Evolutionary conservation across 768 basidiomycete species (phyloP).

Genomic region (Leccinum broughii): DNA sequence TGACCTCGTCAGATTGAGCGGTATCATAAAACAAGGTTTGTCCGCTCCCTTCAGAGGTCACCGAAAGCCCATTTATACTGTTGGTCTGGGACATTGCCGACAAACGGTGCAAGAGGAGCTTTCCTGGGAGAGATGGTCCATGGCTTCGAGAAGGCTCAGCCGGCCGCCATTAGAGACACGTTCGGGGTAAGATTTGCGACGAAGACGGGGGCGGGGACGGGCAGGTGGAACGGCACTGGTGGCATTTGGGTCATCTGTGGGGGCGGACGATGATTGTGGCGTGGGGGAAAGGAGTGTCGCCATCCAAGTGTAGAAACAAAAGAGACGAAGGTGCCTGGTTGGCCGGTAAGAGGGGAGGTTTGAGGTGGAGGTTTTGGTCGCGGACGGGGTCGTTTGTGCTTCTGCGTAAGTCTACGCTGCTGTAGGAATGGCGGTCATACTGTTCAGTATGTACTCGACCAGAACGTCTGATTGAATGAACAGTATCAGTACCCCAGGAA

Average conservation of each 20-base stretch:
- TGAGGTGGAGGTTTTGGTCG: conserved; percentile 20
- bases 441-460: too few relatives aligned
- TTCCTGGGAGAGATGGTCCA: conserved; percentile 29
- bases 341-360: conserved; percentile 13
- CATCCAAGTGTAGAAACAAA: conserved; percentile 19
- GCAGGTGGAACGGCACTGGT: conserved; percentile 1
- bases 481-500: too few relatives aligned
- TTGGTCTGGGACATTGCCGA: conserved; percentile 10
- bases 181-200: conserved; percentile 28
- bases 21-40: conserved; percentile 30
- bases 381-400: conserved; percentile 18
- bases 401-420: conserved; percentile 5
- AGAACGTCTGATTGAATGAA: too few relatives aligned
- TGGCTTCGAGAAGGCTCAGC: conserved; percentile 30
- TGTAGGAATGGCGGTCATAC: background rate
- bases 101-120: background rate
- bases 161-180: conserved; percentile 23
- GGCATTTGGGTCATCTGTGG: background rate
- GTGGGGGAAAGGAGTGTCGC: conserved; percentile 1
- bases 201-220: conserved; percentile 16
- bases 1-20: conserved; percentile 9
- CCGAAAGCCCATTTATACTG: conserved; percentile 22
- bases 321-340: conserved; percentile 27
- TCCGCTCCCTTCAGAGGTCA: conserved; percentile 26
- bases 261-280: background rate